Evolutionary conservation across 2,329 filamentous ascomycete genomes (phyloP).

Genomic region (Tolypocladium amazonense): DNA sequence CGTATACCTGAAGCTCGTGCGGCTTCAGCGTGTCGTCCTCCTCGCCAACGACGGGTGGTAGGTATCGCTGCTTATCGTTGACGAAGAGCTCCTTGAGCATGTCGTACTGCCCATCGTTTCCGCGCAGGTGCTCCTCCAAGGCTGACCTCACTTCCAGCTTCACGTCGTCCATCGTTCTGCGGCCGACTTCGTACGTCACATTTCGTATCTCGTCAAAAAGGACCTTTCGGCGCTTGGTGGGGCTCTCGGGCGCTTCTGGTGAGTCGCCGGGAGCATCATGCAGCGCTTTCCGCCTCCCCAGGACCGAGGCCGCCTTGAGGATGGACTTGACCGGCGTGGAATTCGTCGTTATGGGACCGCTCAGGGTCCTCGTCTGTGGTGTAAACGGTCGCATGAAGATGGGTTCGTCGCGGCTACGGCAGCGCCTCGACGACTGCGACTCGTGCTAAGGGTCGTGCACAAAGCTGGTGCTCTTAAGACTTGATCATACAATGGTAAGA

Average conservation of each 20-base stretch:
- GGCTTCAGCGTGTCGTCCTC: conserved; percentile 39
- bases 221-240: conserved; percentile 45
- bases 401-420: background rate
- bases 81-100: conserved; percentile 49
- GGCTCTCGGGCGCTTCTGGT: conserved; percentile 28
- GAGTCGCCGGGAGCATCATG: conserved; percentile 31
- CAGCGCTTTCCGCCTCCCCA: conserved; percentile 33
- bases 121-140: conserved; percentile 44
- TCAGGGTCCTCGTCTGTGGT: conserved; percentile 20
- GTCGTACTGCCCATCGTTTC: conserved; percentile 50
- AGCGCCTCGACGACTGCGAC: background rate
- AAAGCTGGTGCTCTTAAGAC: background rate
- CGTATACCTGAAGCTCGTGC: conserved; percentile 48
- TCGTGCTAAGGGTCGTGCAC: background rate
- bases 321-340: conserved; percentile 41
- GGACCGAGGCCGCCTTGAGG: conserved; percentile 34
- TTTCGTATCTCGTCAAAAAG: conserved; percentile 49
- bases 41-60: conserved; percentile 26
- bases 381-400: conserved; percentile 21
- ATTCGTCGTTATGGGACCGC: conserved; percentile 20
- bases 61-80: conserved; percentile 33
- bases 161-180: conserved; percentile 41
- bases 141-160: conserved; percentile 44
- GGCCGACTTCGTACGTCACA: conserved; percentile 43
- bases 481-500: background rate